Evolutionary conservation across 352 stramenopile genomes (phyloP).

Genomic region (Pythium volutum): DNA sequence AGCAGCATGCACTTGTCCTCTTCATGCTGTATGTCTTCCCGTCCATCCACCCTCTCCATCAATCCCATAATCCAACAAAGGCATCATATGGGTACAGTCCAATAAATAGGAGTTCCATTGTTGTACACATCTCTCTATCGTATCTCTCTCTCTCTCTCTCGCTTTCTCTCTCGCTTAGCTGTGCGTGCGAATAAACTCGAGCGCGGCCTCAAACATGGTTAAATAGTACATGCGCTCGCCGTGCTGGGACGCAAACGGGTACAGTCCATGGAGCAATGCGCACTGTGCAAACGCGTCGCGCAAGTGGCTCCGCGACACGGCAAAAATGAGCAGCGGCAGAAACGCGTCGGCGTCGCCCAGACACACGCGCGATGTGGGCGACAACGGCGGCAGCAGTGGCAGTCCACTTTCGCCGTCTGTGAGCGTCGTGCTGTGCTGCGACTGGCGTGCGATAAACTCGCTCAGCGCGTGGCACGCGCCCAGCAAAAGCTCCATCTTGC

Average conservation of each 20-base stretch:
- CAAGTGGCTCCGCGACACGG: slow-evolving; percentile 28
- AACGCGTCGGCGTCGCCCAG: slow-evolving; percentile 34
- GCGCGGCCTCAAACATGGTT: slow-evolving; percentile 42
- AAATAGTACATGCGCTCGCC: slow-evolving; percentile 44
- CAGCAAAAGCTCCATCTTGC: slow-evolving; percentile 33
- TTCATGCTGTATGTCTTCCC: too few species aligned
- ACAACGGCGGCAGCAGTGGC: not conserved
- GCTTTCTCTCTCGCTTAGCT: slow-evolving; percentile 1
- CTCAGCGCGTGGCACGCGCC: slow-evolving; percentile 30
- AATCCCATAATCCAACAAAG: too few species aligned
- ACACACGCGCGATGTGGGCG: slow-evolving; percentile 21
- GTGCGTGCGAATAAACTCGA: slow-evolving; percentile 31
- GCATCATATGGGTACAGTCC: too few species aligned
- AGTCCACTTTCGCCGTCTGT: too few species aligned
- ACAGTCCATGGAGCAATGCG: slow-evolving; percentile 29
- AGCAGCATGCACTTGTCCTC: too few species aligned
- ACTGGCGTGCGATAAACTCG: slow-evolving; percentile 21
- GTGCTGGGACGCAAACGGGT: slow-evolving; percentile 27
- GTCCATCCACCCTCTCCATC: too few species aligned
- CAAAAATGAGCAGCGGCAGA: slow-evolving; percentile 42
- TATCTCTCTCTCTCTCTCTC: not conserved
- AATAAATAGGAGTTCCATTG: too few species aligned
- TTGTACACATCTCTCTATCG: not conserved
- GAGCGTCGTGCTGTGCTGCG: not conserved
- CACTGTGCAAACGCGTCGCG: slow-evolving; percentile 23